These are phyloP conservation scores for Afroboletus lepidellus DNA, from an alignment of 1,284 basidiomycete genomes.

Conservation along the genomic window DNA sequence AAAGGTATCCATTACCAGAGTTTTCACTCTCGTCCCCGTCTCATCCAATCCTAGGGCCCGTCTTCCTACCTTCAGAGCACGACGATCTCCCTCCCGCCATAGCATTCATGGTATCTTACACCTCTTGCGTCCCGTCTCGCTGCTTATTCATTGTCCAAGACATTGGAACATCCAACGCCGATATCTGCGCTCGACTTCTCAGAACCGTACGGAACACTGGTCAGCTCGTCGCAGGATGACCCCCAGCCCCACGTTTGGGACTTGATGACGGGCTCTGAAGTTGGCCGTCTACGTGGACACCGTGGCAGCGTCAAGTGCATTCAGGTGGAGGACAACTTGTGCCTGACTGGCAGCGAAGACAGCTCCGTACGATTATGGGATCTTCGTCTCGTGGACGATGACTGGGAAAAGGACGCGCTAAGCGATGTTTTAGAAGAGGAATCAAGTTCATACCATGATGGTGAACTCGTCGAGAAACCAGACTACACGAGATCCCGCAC, in stretches of 20 bases:
- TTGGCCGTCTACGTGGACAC: slow-evolving; percentile 81
- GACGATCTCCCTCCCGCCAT: slow-evolving; percentile 92
- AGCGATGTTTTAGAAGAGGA: slow-evolving; percentile 65
- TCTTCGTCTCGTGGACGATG: slow-evolving; percentile 75
- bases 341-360: slow-evolving; percentile 89
- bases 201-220: slow-evolving; percentile 93
- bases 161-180: slow-evolving; percentile 78
- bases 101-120: slow-evolving; percentile 84
- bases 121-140: slow-evolving; percentile 4
- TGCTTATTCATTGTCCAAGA: slow-evolving; percentile 45
- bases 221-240: slow-evolving; percentile 83
- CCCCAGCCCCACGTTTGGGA: slow-evolving; percentile 86
- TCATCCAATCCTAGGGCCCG: slow-evolving; percentile 61
- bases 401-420: slow-evolving; percentile 56
- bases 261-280: slow-evolving; percentile 75
- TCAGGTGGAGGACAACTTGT: slow-evolving; percentile 92
- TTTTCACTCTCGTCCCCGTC: slow-evolving; percentile 9
- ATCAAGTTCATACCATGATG: slow-evolving; percentile 34
- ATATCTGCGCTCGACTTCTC: slow-evolving; percentile 93
- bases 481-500: slow-evolving; percentile 38
- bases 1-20: slow-evolving; percentile 51
- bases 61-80: slow-evolving; percentile 96
- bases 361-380: slow-evolving; percentile 88
- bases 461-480: slow-evolving; percentile 34
- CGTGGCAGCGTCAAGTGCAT: slow-evolving; percentile 80